Base-by-base conservation (phyloP, 2,329 filamentous ascomycete species). In the Penicillium sp. region DNA sequence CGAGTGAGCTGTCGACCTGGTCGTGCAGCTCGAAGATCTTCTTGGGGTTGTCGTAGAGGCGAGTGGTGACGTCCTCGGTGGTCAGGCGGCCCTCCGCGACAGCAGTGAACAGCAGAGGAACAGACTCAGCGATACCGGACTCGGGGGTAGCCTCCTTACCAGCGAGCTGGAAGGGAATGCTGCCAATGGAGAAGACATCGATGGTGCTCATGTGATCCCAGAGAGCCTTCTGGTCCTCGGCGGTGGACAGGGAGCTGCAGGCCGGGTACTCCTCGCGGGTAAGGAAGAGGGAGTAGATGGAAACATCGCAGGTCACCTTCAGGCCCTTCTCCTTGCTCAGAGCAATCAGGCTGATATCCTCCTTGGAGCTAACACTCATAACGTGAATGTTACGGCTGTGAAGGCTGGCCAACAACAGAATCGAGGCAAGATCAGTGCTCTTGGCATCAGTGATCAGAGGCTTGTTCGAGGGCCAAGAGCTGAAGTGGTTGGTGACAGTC, bases 1-100 rank as follows among this genome's bases (percentile, higher is more conserved):
- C 89, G 35, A 92, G 81, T 5, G 83, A 84, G 37, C 87, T 86
- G 56, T 86, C 86, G n/a, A 82, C 75, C 74, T 92, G 89, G 64
- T 92, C 89, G 62, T 92, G 89, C 49, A 92, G 82, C 77, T 92
- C 89, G 64, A 92, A 92, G 66, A 92, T 92, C 69, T 84, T 83
- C 77, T 88, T 89, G 3, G 89, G 89, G 70, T 91, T 92, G 69
- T 90, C 86, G 70, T 92, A 88, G 45, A 92, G 81, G 40, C 87
- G 85, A 53, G 76, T 70, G 69, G 84, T 87, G 70, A 92, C 82
- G 68, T 92, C 89, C 32, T 92, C 88, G 35, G 92, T 75, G 4
- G 86, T 89, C 65, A 92, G 74, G 66, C 81, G 86, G 59, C 88
- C 88, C 69, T 92, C 88, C 5, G 85, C 79, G 49, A 92, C 88